A percentile compares a stretch with the other conserved stretches of the same genome.
Evolutionary conservation across 148 eudicot species (phyloP).

Genomic region (Salicornia ramosissima): DNA sequence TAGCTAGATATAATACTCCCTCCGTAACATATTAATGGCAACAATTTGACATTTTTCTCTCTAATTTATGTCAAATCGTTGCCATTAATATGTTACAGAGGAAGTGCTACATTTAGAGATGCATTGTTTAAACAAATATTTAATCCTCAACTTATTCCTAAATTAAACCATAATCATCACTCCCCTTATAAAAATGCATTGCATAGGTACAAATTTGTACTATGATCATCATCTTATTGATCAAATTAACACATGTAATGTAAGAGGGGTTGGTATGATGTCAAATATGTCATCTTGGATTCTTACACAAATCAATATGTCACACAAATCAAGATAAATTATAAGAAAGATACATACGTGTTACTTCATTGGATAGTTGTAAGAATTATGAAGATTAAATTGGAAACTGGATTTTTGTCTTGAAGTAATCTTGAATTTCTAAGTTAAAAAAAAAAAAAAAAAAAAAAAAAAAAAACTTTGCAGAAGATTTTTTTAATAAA

Average conservation of each 20-base stretch:
- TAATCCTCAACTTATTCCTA: background rate
- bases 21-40: too few species aligned
- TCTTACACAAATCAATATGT: slow-evolving; percentile 9
- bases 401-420: slow-evolving; percentile 20
- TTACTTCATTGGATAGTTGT: slow-evolving; percentile 1
- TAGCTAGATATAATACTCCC: too few species aligned
- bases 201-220: background rate
- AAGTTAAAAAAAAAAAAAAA: background rate
- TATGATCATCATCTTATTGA: background rate
- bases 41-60: too few species aligned
- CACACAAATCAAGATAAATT: slow-evolving; percentile 10
- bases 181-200: background rate
- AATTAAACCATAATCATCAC: background rate
- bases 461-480: background rate
- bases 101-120: background rate
- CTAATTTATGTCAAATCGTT: too few species aligned
- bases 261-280: too few species aligned
- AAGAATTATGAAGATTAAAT: slow-evolving; percentile 10
- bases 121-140: background rate
- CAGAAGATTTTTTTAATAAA: too few species aligned
- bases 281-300: background rate
- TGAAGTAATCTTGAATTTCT: background rate
- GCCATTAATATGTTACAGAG: too few species aligned
- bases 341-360: slow-evolving; percentile 2
- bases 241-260: background rate